Evolutionary conservation across 2,329 filamentous ascomycete species (phyloP).

Genomic region (Aspergillus sp.): DNA sequence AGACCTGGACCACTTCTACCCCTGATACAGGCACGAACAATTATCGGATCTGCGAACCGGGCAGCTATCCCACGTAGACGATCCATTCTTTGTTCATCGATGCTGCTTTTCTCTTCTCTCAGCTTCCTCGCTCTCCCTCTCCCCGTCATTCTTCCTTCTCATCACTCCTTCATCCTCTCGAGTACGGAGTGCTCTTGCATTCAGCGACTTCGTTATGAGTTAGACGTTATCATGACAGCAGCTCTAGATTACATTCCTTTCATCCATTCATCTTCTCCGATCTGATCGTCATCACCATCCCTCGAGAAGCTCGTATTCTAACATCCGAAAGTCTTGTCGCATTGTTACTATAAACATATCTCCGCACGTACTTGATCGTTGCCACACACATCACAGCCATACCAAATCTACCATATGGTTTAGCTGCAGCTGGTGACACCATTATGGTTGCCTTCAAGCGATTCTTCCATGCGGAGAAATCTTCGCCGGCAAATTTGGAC

Average conservation of each 20-base stretch:
- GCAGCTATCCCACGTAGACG: conserved; percentile 9
- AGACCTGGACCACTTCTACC: conserved; percentile 17
- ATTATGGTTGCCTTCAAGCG: conserved; percentile 38
- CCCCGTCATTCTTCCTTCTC: conserved; percentile 1
- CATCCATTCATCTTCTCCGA: neutral
- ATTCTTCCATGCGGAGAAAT: conserved; percentile 35
- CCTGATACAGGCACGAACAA: conserved; percentile 20
- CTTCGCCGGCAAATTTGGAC: conserved; percentile 15
- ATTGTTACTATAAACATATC: neutral
- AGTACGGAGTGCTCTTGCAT: neutral
- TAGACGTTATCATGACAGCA: conserved; percentile 13
- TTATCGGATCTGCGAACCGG: conserved; percentile 21
- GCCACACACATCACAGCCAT: neutral
- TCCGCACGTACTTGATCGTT: neutral
- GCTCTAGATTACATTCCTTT: neutral
- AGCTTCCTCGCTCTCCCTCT: conserved; percentile 2
- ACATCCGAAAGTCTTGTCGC: neutral
- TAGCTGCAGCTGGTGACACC: neutral
- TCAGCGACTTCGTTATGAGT: neutral
- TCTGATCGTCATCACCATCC: neutral
- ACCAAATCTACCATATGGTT: neutral
- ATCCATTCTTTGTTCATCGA: conserved; percentile 1
- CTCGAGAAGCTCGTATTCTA: neutral
- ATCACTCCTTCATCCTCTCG: neutral
- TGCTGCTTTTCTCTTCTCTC: neutral